These are phyloP conservation scores for Backusella macrospora DNA, from an alignment of 192 early-diverging fungal species.

Conservation along the genomic window DNA sequence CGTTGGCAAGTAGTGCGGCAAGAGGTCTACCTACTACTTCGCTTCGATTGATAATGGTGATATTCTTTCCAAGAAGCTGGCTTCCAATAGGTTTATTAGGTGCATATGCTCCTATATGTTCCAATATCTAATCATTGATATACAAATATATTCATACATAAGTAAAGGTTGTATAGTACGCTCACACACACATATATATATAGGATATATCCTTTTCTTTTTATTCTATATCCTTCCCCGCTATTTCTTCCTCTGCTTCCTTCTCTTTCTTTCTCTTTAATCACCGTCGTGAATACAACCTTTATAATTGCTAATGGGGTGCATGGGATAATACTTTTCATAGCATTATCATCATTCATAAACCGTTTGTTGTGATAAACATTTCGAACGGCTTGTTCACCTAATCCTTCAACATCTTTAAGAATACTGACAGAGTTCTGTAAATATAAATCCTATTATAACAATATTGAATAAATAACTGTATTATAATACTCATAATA, in stretches of 20 bases:
- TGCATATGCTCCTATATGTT: conserved; percentile 96
- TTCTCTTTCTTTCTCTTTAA: too few species aligned
- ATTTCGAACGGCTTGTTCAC: conserved; percentile 91
- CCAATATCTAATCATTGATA: conserved; percentile 65
- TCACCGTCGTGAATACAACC: conserved; percentile 41
- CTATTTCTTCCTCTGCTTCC: too few species aligned
- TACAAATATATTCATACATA: not conserved
- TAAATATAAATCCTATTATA: conserved; percentile 81
- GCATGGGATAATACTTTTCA: conserved; percentile 97
- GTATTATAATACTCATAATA: not conserved
- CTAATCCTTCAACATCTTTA: conserved; percentile 98
- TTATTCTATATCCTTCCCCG: not conserved
- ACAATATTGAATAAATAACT: not conserved
- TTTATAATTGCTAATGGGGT: conserved; percentile 97
- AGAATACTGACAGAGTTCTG: conserved; percentile 84
- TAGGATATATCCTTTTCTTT: not conserved
- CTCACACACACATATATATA: too few species aligned
- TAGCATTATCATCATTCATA: conserved; percentile 78
- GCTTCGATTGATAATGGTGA: conserved; percentile 94
- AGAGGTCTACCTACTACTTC: conserved; percentile 98
- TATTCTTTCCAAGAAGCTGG: conserved; percentile 88
- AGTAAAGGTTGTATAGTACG: not conserved
- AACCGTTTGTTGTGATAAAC: conserved; percentile 87
- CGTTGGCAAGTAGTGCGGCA: conserved; percentile 95
- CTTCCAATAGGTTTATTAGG: conserved; percentile 84